Evolutionary conservation across 371 early-diverging fungal species (phyloP).

Genomic region (Umbelopsis sp.): DNA sequence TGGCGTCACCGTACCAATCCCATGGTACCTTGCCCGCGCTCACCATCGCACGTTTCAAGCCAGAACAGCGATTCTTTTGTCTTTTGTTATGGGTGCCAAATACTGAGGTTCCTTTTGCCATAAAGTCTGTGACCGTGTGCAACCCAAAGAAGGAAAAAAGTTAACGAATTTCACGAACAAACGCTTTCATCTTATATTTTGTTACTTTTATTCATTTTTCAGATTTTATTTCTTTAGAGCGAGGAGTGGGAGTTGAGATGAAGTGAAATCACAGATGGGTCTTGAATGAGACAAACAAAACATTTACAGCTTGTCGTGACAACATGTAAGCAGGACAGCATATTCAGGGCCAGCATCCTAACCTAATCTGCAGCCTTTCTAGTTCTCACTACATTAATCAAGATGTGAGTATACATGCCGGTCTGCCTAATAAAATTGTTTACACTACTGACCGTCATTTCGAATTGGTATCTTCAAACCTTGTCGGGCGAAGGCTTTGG

Average conservation of each 20-base stretch:
- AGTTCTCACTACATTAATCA: neutral
- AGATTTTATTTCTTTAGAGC: neutral
- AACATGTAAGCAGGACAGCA: neutral
- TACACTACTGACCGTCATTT: constrained; percentile 62
- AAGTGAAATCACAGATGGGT: neutral
- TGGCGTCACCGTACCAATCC: too few relatives aligned
- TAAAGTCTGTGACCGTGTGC: too few relatives aligned
- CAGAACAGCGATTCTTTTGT: too few relatives aligned
- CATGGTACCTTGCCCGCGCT: too few relatives aligned
- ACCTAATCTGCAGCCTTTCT: constrained; percentile 3
- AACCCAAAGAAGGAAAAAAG: too few relatives aligned
- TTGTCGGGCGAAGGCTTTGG: constrained; percentile 89
- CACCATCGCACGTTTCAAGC: too few relatives aligned
- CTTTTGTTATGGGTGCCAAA: too few relatives aligned
- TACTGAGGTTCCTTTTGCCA: too few relatives aligned
- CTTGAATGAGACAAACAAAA: neutral
- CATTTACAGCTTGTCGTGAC: neutral
- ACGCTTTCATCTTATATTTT: too few relatives aligned
- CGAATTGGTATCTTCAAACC: constrained; percentile 93
- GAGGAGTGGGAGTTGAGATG: neutral
- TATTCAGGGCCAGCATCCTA: neutral
- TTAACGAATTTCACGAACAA: too few relatives aligned
- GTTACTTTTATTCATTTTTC: too few relatives aligned
- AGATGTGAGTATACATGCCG: neutral
- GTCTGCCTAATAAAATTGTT: neutral